Percentiles rank a stretch among this genome's conserved stretches.
Evolutionary conservation across 2,329 filamentous ascomycete species (phyloP).

Genomic region (Aspergillus cejpii): DNA sequence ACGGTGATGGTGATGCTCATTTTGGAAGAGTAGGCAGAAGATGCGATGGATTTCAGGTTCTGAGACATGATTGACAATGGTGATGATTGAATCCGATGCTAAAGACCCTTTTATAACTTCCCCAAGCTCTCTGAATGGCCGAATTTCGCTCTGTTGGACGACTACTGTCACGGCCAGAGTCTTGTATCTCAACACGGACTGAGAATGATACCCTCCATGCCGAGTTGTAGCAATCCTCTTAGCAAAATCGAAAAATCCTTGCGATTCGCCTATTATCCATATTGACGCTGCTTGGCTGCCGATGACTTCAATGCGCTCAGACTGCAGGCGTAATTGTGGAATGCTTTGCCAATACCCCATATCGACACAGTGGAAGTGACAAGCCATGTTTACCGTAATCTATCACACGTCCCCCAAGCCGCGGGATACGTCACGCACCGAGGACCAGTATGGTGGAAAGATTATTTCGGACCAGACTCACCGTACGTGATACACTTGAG

Average conservation of each 20-base stretch:
- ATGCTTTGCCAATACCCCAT: neutral
- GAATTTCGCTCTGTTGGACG: neutral
- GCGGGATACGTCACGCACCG: neutral
- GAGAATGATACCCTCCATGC: neutral
- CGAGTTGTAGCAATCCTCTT: neutral
- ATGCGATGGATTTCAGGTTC: neutral
- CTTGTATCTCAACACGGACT: neutral
- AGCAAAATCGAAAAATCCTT: neutral
- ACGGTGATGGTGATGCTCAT: slow-evolving; percentile 31
- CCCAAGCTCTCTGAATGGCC: neutral
- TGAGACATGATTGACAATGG: neutral
- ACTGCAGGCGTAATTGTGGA: neutral
- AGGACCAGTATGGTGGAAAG: neutral
- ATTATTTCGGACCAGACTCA: neutral
- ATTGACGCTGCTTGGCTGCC: neutral
- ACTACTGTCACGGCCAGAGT: neutral
- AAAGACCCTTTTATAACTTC: neutral
- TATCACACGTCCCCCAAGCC: neutral
- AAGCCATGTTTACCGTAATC: neutral
- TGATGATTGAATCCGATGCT: neutral
- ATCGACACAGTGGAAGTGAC: neutral
- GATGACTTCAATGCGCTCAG: neutral
- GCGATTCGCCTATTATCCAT: neutral
- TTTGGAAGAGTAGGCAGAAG: slow-evolving; percentile 6
- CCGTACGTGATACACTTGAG: neutral